Evolutionary conservation across 140 eudicot genomes (phyloP), one percentile per base, ranked within the genome.

Genomic region (Stevia rebaudiana): DNA sequence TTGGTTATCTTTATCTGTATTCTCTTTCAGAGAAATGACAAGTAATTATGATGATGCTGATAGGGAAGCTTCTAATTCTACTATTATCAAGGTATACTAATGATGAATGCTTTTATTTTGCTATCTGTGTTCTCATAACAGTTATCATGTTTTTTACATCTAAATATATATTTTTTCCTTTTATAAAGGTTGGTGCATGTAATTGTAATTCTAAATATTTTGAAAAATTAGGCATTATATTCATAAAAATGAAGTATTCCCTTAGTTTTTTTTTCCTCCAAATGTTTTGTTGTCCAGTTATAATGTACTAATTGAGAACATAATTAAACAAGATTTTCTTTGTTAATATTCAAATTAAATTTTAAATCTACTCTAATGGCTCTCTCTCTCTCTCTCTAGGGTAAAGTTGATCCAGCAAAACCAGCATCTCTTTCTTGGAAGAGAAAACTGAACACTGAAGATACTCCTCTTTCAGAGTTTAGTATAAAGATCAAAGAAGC

Each of bases 371-470:
- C 31, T 24, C 15, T 56, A 25, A 8, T 56, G 43, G 7, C 36
- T 53, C 60, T 53, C 60, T 51, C 60, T 53, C 18, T 51, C 35
- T 54, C 6, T 61, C 66, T 79, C 8, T 75, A 82, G 85, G 82
- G 63, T 61, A 73, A 61, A 72, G 87, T 74, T 70, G 89, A 87
- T 66, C 89, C 95, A 36, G 85, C 82, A 68, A 75, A 66, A 61
- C 96, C 87, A 43, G 84, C 91, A 61, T 72, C 89, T 70, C 81
- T 88, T 58, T 81, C 95, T 35, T 92, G 95, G 98, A 82, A 83
- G 70, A 79, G 96, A 54, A 92, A 83, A 73, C 41, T 92, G 46
- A 79, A 79, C 66, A 41, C 63, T 33, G 74, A 77, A 31, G 88
- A 70, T 17, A 71, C 9, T 69, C 67, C 69, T 70, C 87, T 80